Conservation (phyloP, 768 basidiomycete genomes). For the Tylopilus cervinicoccineus region DNA sequence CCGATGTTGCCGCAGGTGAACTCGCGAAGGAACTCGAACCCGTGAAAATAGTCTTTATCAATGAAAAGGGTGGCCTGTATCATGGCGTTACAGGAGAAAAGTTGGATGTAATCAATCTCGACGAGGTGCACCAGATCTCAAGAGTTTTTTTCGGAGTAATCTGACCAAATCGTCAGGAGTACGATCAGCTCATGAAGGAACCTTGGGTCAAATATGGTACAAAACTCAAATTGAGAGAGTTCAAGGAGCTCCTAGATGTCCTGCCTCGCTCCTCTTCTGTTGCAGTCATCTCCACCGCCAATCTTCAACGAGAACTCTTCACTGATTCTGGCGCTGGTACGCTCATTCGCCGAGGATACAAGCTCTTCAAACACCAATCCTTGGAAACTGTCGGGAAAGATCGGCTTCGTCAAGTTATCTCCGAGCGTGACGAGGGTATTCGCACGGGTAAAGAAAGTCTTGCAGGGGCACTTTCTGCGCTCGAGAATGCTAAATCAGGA, state of each 20-base stretch:
- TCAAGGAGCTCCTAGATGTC: conserved; percentile 97
- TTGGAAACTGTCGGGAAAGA: conserved; percentile 88
- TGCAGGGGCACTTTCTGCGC: conserved; percentile 63
- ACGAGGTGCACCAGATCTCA: conserved; percentile 57
- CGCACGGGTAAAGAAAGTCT: conserved; percentile 79
- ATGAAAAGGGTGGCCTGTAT: conserved; percentile 97
- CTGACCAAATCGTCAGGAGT: conserved; percentile 56
- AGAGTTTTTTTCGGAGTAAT: background rate
- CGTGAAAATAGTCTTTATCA: conserved; percentile 96
- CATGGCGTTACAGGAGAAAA: conserved; percentile 98
- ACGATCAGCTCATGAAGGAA: conserved; percentile 94
- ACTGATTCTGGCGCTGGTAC: conserved; percentile 98
- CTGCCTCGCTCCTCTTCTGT: conserved; percentile 98
- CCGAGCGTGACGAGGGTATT: conserved; percentile 94
- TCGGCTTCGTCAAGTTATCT: conserved; percentile 89
- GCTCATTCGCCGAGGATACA: conserved; percentile 96
- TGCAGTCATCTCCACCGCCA: conserved; percentile 91
- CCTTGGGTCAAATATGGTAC: conserved; percentile 99
- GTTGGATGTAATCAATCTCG: conserved; percentile 92
- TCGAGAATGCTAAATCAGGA: conserved; percentile 67
- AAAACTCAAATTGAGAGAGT: conserved; percentile 97
- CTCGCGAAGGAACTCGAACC: conserved; percentile 97
- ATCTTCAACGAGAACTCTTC: conserved; percentile 96
- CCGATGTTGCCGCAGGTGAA: conserved; percentile 97
- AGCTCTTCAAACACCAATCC: conserved; percentile 84